These are phyloP conservation scores for Ziziphus jujuba DNA, from an alignment of 306 rosid genomes.

Conservation along the genomic window DNA sequence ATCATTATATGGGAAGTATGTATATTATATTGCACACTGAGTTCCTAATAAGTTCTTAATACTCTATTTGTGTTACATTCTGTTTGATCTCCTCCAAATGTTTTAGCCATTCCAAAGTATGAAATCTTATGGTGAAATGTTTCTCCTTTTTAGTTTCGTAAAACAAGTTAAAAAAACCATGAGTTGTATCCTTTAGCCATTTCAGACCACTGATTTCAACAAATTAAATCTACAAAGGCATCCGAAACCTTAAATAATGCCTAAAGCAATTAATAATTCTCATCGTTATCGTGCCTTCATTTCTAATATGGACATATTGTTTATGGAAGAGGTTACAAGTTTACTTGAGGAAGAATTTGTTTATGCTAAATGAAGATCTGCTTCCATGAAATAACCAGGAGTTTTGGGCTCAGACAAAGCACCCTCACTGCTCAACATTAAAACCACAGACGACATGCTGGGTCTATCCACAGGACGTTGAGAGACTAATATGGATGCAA, in stretches of 20 bases:
- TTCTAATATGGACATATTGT: not conserved
- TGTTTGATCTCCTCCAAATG: slow-evolving; percentile 6
- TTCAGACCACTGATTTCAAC: too few species aligned
- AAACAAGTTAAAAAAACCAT: too few species aligned
- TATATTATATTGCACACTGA: not conserved
- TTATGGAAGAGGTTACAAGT: not conserved
- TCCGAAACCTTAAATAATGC: too few species aligned
- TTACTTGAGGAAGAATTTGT: not conserved
- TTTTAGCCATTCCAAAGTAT: slow-evolving; percentile 58
- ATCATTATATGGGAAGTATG: not conserved
- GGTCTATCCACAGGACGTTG: slow-evolving; percentile 19
- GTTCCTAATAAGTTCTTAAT: too few species aligned
- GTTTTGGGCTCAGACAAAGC: slow-evolving; percentile 15
- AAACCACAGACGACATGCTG: slow-evolving; percentile 18
- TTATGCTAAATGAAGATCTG: not conserved
- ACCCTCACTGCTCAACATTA: slow-evolving; percentile 24
- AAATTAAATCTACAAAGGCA: too few species aligned
- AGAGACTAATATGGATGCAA: slow-evolving; percentile 14
- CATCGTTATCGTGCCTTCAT: not conserved
- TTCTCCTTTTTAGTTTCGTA: too few species aligned
- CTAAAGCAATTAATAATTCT: too few species aligned
- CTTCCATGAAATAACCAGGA: slow-evolving; percentile 8
- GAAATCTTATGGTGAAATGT: slow-evolving; percentile 64
- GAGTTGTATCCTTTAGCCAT: too few species aligned
- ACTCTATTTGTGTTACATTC: slow-evolving; percentile 7